Conservation (phyloP, 1,284 basidiomycete genomes). For the Fomitiporia mediterranea region DNA sequence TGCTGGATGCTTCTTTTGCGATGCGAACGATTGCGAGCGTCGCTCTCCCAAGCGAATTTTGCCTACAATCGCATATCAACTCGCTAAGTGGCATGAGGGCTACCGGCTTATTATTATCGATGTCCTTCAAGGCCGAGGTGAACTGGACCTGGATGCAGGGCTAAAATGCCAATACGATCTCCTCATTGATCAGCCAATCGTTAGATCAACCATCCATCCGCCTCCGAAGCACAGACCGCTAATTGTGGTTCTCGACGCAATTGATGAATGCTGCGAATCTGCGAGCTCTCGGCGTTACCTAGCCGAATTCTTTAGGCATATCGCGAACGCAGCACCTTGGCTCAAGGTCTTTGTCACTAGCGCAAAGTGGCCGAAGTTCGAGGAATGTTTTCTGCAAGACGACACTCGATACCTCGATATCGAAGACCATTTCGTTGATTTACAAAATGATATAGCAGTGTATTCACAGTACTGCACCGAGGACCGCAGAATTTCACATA, state of each 20-base stretch:
- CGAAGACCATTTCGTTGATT: not conserved
- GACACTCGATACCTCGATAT: not conserved
- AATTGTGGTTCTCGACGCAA: constrained; percentile 9
- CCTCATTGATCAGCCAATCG: not conserved
- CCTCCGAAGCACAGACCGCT: not conserved
- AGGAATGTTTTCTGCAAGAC: not conserved
- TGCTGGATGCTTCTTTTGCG: constrained; percentile 23
- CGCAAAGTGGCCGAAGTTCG: not conserved
- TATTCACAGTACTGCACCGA: not conserved
- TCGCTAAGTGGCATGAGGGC: not conserved
- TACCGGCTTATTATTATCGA: not conserved
- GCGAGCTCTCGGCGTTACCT: not conserved
- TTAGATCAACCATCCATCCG: not conserved
- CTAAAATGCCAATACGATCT: not conserved
- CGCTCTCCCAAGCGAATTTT: not conserved
- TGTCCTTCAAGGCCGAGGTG: not conserved
- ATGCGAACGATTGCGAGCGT: not conserved
- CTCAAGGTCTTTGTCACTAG: constrained; percentile 7
- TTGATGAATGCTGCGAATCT: constrained; percentile 3
- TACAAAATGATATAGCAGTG: not conserved
- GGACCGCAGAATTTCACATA: not conserved
- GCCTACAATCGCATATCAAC: constrained; percentile 2
- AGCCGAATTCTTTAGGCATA: not conserved
- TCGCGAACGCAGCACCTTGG: not conserved
- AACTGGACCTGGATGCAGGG: not conserved